Percentiles rank a stretch among this genome's conserved stretches.
Evolutionary conservation across 2,329 filamentous ascomycete species (phyloP).

Genomic region (Trichoderma simmonsii): DNA sequence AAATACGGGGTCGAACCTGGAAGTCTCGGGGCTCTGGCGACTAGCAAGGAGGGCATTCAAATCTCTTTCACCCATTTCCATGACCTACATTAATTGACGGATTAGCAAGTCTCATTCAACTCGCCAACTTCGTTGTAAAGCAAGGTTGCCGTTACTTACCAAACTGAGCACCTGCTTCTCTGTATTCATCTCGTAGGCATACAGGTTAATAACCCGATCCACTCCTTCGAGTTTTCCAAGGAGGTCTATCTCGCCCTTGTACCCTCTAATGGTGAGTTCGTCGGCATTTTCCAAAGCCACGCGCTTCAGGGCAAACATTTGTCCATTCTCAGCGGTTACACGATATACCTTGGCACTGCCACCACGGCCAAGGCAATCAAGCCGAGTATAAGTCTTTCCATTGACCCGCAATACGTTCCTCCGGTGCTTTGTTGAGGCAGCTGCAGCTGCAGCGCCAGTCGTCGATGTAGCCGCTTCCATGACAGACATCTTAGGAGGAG

Average conservation of each 20-base stretch:
- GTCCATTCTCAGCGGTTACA: conserved; percentile 95
- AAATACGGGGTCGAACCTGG: conserved; percentile 81
- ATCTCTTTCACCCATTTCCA: conserved; percentile 96
- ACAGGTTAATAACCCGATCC: conserved; percentile 84
- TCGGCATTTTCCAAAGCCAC: conserved; percentile 90
- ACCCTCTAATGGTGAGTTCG: conserved; percentile 76
- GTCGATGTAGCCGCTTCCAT: conserved; percentile 85
- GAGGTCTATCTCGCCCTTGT: conserved; percentile 93
- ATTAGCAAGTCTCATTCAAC: not conserved
- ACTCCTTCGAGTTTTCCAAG: conserved; percentile 77
- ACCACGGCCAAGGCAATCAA: conserved; percentile 87
- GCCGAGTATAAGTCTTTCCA: conserved; percentile 81
- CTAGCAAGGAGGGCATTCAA: conserved; percentile 80
- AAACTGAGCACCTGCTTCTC: conserved; percentile 86
- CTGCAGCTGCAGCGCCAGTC: conserved; percentile 75
- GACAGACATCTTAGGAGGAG: conserved; percentile 94
- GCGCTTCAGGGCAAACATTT: conserved; percentile 89
- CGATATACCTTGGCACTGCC: conserved; percentile 94
- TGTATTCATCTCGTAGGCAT: conserved; percentile 90
- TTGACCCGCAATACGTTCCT: conserved; percentile 85
- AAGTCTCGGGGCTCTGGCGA: conserved; percentile 67
- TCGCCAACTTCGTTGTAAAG: not conserved
- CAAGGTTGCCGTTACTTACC: conserved; percentile 48
- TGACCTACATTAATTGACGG: conserved; percentile 55
- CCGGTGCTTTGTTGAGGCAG: conserved; percentile 69